A percentile compares a stretch with the other conserved stretches of the same genome.
phyloP scores from a whole-genome alignment of 768 basidiomycete species.

The Cantharellus anzutake region DNA sequence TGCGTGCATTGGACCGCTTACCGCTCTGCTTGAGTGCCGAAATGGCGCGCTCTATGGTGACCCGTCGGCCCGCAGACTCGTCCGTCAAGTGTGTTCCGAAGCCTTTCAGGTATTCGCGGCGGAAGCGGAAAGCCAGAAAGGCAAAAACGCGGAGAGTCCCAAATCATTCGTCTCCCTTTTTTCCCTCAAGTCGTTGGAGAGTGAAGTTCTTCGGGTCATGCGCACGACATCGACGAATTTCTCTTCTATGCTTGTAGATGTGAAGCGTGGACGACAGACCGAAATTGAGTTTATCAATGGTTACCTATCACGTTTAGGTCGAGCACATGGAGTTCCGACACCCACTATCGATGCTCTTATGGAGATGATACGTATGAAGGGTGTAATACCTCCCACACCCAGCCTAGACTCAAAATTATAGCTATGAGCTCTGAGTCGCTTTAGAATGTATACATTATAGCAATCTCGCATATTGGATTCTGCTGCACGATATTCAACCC shows the following conservation, averaged over 20 bases:
- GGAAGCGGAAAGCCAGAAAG: constrained; percentile 8
- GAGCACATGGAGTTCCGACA: constrained; percentile 34
- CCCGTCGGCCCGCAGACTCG: constrained; percentile 25
- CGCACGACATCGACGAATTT: constrained; percentile 41
- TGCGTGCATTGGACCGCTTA: constrained; percentile 67
- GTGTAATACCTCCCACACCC: background rate
- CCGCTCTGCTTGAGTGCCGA: constrained; percentile 57
- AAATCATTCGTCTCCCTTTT: constrained; percentile 16
- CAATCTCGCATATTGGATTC: too few species aligned
- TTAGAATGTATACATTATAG: too few species aligned
- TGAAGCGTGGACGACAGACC: constrained; percentile 40
- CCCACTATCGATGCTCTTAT: constrained; percentile 21
- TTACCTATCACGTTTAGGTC: constrained; percentile 48
- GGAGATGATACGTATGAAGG: constrained; percentile 13
- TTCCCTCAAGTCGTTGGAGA: constrained; percentile 25
- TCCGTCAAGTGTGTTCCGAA: constrained; percentile 46
- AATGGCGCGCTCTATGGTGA: constrained; percentile 55
- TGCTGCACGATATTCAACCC: too few species aligned
- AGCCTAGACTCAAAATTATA: too few species aligned
- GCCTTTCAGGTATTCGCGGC: constrained; percentile 38
- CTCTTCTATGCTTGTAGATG: constrained; percentile 66
- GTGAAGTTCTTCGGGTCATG: constrained; percentile 41
- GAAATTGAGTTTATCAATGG: constrained; percentile 78
- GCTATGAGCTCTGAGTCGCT: too few species aligned
- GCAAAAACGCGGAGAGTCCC: constrained; percentile 13